phyloP scores from a whole-genome alignment of 2,329 filamentous ascomycete genomes.

The Fusarium kyushuense region DNA sequence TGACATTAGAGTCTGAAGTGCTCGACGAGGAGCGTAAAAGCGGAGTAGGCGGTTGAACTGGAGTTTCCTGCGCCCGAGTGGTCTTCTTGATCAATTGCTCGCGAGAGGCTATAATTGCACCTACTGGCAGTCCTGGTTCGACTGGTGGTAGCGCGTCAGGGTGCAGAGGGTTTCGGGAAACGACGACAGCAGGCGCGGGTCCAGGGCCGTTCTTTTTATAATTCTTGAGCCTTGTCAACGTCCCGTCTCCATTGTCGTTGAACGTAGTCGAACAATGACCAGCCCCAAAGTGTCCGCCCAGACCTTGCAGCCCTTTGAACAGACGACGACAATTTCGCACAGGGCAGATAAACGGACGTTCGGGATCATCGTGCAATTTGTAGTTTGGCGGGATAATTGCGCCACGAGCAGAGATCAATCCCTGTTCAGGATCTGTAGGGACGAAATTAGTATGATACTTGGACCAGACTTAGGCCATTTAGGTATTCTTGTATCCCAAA shows the following conservation, averaged over 20 bases:
- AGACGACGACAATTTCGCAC: constrained; percentile 53
- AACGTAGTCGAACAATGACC: constrained; percentile 46
- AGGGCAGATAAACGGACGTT: constrained; percentile 52
- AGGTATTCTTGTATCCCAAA: too few species aligned
- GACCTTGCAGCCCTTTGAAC: constrained; percentile 40
- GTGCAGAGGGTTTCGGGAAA: constrained; percentile 46
- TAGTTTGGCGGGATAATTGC: constrained; percentile 53
- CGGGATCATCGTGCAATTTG: constrained; percentile 40
- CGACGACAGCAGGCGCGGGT: constrained; percentile 47
- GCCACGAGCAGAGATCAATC: constrained; percentile 40
- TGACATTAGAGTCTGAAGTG: constrained; percentile 7
- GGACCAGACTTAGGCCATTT: too few species aligned
- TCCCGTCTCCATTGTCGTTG: constrained; percentile 59
- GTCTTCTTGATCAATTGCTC: constrained; percentile 6
- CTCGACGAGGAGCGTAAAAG: neutral
- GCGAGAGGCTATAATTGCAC: neutral
- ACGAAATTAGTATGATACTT: too few species aligned
- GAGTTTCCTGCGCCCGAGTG: neutral
- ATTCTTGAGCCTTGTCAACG: constrained; percentile 49
- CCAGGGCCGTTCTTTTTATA: constrained; percentile 42
- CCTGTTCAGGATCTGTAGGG: constrained; percentile 8
- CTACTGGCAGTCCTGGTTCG: constrained; percentile 28
- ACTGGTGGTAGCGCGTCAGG: constrained; percentile 37
- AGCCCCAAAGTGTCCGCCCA: constrained; percentile 47
- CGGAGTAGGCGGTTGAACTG: neutral